Percentiles rank a stretch among this genome's conserved stretches.
Conservation (phyloP, 306 rosid species). For the Argentina anserina region DNA sequence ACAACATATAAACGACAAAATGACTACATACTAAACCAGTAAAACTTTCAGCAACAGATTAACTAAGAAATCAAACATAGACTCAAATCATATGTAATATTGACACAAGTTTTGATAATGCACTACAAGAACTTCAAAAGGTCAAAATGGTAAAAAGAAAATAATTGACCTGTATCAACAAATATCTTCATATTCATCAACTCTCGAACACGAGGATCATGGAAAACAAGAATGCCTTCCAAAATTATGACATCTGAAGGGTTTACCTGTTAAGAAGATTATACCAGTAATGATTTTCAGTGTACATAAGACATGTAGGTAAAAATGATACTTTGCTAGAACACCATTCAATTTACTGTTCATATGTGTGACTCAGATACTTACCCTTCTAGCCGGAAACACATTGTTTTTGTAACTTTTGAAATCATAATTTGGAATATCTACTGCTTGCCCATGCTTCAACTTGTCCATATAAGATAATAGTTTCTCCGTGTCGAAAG, state of each 20-base stretch:
- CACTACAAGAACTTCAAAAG: neutral
- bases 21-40: neutral
- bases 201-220: constrained; percentile 86
- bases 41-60: neutral
- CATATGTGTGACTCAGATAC: neutral
- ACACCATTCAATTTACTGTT: neutral
- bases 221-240: constrained; percentile 98
- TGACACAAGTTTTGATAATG: neutral
- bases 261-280: constrained; percentile 60
- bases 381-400: constrained; percentile 92
- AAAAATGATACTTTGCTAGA: neutral
- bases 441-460: constrained; percentile 87
- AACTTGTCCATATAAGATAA: constrained; percentile 72
- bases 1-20: neutral
- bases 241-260: constrained; percentile 92
- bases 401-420: constrained; percentile 80
- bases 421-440: constrained; percentile 93
- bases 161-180: constrained; percentile 97
- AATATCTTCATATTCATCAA: constrained; percentile 99
- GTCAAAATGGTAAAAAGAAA: constrained; percentile 20
- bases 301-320: neutral
- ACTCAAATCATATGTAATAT: neutral
- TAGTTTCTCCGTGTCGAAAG: constrained; percentile 80
- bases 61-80: neutral
- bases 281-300: constrained; percentile 1